phyloP scores from a whole-genome alignment of 495 filamentous ascomycete genomes.

The Letharia lupina region DNA sequence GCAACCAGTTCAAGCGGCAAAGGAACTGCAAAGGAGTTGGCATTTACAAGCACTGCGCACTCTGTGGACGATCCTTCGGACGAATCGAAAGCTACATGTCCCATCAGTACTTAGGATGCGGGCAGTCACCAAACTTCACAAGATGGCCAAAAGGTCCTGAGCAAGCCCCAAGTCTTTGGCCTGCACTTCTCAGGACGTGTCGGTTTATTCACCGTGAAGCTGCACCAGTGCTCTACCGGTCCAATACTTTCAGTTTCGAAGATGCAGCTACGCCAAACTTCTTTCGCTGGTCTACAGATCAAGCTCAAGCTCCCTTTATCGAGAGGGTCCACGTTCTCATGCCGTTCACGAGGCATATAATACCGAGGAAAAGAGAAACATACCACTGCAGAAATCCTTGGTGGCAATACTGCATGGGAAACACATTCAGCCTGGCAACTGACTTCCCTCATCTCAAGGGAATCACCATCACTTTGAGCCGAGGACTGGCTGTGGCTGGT shows the following conservation, averaged over 20 bases:
- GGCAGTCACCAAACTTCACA: too few species aligned
- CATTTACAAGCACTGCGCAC: background rate
- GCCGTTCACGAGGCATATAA: background rate
- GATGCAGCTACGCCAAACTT: background rate
- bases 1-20: background rate
- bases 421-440: background rate
- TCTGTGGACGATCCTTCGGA: too few species aligned
- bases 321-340: background rate
- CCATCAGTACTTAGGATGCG: too few species aligned
- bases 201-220: background rate
- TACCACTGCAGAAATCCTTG: background rate
- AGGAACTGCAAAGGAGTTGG: background rate
- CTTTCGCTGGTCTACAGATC: background rate
- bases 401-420: background rate
- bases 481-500: background rate
- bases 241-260: background rate
- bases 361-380: background rate
- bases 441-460: background rate
- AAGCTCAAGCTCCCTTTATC: background rate
- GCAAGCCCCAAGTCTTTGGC: background rate
- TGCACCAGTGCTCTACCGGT: background rate
- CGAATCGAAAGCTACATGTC: too few species aligned
- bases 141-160: background rate
- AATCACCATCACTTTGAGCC: background rate
- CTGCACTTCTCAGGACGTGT: background rate